Base-by-base conservation (phyloP, 208 protist genomes). In the Acanthamoeba healyi region DNA sequence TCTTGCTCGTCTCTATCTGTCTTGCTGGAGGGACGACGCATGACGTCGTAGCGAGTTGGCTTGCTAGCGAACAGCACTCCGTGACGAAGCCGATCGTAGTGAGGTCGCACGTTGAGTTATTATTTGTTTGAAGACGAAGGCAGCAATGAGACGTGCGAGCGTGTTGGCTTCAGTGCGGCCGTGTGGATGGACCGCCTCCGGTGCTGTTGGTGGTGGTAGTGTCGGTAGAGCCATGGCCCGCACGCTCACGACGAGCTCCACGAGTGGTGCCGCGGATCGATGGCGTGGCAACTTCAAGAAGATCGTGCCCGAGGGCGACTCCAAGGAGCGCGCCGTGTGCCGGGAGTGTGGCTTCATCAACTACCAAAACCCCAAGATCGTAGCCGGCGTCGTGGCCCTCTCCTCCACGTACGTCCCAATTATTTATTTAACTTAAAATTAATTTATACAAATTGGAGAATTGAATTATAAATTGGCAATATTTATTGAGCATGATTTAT, bases 351-450 rank as follows among this genome's bases (percentile, higher is more conserved):
- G 79, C n/a, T 88, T 88, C 46, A 63, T 88, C 1, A 63, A 88
- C 79, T 88, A 88, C 36, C n/a, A 42, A 24, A 88, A 88, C 36
- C 79, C 79, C 15, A 88, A 88, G 79, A 88, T 88, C 26, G 79
- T 88, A 36, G 79, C 79, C 5, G 79, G 79, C 46, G 44, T 63
- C 51, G 51, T 88, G 1, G 79, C 79, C 3, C 79, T 54, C 46
- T 65, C 49, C 19, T 63, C 79, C 79, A 44, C 79, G 79, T 88
- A 88, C 51, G 2, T 63, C 3, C 79, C 19, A 38, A 9, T 36
- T 40, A 36, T 1, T 32, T 29, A 17, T 22, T 65, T n/a, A n/a
- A n/a, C n/a, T n/a, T n/a, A n/a, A n/a, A n/a, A n/a, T n/a, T n/a
- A n/a, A n/a, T n/a, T n/a, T n/a, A n/a, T n/a, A n/a, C n/a, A n/a